These are phyloP conservation scores for Quercus gilva DNA, from an alignment of 306 rosid genomes.

Conservation along the genomic window DNA sequence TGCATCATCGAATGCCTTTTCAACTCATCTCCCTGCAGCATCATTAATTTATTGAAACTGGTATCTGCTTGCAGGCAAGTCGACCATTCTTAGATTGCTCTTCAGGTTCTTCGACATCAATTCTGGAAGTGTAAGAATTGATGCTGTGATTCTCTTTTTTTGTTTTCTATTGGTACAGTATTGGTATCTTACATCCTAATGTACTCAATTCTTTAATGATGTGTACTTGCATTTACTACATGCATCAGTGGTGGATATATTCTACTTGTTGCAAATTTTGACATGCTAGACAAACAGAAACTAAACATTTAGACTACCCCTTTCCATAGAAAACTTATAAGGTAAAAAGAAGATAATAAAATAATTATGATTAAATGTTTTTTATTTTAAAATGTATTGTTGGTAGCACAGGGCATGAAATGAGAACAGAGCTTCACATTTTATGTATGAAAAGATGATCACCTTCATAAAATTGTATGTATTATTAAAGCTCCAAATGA, in stretches of 20 bases:
- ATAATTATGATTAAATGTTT: background rate
- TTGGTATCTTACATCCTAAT: conserved; percentile 1
- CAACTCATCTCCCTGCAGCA: conserved; percentile 4
- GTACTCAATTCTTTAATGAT: background rate
- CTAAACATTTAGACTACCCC: conserved; percentile 4
- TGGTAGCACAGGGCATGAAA: background rate
- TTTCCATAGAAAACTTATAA: background rate
- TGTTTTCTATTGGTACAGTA: conserved; percentile 25
- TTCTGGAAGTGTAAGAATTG: conserved; percentile 85
- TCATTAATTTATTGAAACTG: conserved; percentile 31
- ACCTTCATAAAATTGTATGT: background rate
- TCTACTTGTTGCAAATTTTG: conserved; percentile 10
- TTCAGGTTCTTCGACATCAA: conserved; percentile 90
- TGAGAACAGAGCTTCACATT: conserved; percentile 12
- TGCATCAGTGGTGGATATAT: background rate
- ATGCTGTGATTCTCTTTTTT: conserved; percentile 23
- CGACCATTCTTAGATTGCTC: conserved; percentile 91
- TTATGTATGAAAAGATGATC: background rate
- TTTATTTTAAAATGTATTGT: background rate
- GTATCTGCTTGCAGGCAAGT: conserved; percentile 75
- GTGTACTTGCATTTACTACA: background rate
- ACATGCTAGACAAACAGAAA: conserved; percentile 1
- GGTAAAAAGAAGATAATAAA: background rate
- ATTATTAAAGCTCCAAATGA: background rate
- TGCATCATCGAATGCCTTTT: background rate